Conservation (phyloP, 2,329 filamentous ascomycete genomes). For the Amauroascus niger region DNA sequence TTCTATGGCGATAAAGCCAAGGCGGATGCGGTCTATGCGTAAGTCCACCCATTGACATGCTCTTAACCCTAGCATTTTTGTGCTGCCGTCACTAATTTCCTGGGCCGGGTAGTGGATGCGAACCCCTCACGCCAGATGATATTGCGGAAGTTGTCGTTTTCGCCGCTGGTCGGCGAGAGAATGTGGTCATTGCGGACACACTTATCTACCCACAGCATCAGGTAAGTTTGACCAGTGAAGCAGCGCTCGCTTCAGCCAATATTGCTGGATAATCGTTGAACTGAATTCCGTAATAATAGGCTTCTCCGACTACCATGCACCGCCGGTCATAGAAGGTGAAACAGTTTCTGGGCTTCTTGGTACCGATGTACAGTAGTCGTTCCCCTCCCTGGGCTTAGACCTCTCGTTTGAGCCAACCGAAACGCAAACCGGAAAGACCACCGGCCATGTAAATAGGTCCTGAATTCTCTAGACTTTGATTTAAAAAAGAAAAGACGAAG, state of each 20-base stretch:
- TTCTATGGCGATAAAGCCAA: slow-evolving; percentile 83
- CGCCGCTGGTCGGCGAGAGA: slow-evolving; percentile 70
- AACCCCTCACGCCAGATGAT: slow-evolving; percentile 79
- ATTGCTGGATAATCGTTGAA: not conserved
- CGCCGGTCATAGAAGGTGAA: slow-evolving; percentile 9
- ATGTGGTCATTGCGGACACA: slow-evolving; percentile 82
- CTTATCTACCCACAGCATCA: slow-evolving; percentile 84
- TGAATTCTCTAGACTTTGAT: not conserved
- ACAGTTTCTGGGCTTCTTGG: not conserved
- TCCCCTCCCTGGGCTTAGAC: not conserved
- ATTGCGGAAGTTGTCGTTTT: slow-evolving; percentile 89
- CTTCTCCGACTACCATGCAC: slow-evolving; percentile 11
- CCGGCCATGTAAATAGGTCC: not conserved
- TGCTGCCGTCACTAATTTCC: not conserved
- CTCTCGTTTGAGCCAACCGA: not conserved
- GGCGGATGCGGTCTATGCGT: slow-evolving; percentile 83
- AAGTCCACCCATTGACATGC: slow-evolving; percentile 29
- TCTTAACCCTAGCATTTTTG: not conserved
- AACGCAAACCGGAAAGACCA: not conserved
- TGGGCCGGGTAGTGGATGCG: slow-evolving; percentile 50
- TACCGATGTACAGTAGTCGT: too few relatives aligned
- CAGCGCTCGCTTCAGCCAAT: slow-evolving; percentile 2
- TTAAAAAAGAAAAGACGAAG: not conserved
- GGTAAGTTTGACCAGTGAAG: slow-evolving; percentile 42
- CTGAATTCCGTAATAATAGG: slow-evolving; percentile 5